These are phyloP conservation scores for Phytophthora citricola DNA, from an alignment of 352 stramenopile species.

Conservation along the genomic window DNA sequence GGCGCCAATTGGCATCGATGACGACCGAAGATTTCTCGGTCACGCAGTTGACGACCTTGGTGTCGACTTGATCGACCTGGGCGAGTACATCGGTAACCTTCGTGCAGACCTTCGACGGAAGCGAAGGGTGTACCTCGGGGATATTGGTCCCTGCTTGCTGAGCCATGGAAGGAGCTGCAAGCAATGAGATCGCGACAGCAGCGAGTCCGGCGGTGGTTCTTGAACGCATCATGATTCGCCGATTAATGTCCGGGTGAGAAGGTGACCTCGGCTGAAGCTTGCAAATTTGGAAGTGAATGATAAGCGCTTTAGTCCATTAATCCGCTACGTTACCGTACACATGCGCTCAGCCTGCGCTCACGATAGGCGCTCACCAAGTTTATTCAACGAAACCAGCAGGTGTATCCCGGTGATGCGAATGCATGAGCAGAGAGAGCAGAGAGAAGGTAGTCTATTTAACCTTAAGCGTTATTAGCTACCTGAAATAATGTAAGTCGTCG, in stretches of 20 bases:
- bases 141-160: slow-evolving; percentile 47
- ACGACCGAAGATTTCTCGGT: slow-evolving; percentile 54
- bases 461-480: no score
- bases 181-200: slow-evolving; percentile 3
- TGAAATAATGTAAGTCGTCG: no score
- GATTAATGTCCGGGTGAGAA: neutral
- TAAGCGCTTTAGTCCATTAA: slow-evolving; percentile 3
- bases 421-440: no score
- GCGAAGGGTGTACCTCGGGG: slow-evolving; percentile 46
- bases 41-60: slow-evolving; percentile 36
- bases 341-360: neutral
- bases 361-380: neutral
- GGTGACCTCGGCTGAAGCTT: neutral
- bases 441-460: no score
- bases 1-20: slow-evolving; percentile 65
- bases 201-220: slow-evolving; percentile 7
- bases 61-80: slow-evolving; percentile 19
- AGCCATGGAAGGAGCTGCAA: slow-evolving; percentile 11
- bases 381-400: slow-evolving; percentile 13
- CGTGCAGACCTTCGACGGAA: slow-evolving; percentile 45
- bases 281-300: slow-evolving; percentile 18
- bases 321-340: neutral
- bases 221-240: slow-evolving; percentile 10
- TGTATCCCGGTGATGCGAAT: slow-evolving; percentile 3
- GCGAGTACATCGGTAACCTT: slow-evolving; percentile 15